Percentiles rank a stretch among this genome's conserved stretches.
Evolutionary conservation across 1,284 basidiomycete genomes (phyloP).

Genomic region (Leccinum pallidistipes): DNA sequence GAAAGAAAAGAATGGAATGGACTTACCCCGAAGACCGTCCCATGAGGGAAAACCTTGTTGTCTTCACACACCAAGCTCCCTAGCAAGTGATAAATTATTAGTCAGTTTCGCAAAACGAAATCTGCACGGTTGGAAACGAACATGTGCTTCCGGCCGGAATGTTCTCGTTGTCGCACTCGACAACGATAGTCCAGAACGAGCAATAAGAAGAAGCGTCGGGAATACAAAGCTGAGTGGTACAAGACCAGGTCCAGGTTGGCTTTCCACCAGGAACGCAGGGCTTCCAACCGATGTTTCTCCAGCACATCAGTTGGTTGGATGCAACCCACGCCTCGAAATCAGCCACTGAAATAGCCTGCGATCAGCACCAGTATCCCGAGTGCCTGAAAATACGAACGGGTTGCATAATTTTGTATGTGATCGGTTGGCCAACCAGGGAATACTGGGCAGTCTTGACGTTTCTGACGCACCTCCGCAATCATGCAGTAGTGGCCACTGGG

Average conservation of each 20-base stretch:
- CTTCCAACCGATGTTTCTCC: conserved; percentile 11
- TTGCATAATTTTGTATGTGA: conserved; percentile 1
- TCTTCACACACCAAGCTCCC: conserved; percentile 10
- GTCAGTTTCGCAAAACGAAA: background rate
- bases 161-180: conserved; percentile 8
- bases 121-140: background rate
- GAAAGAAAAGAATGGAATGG: background rate
- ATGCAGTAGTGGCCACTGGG: conserved; percentile 8
- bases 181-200: conserved; percentile 11
- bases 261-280: background rate
- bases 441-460: conserved; percentile 1
- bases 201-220: background rate
- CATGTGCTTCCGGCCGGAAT: conserved; percentile 7
- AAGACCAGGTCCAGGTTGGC: conserved; percentile 4
- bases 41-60: conserved; percentile 7
- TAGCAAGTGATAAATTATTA: background rate
- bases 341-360: background rate
- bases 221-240: conserved; percentile 3
- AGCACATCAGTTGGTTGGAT: background rate
- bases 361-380: background rate
- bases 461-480: conserved; percentile 16
- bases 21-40: conserved; percentile 8
- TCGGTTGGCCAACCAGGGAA: conserved; percentile 13
- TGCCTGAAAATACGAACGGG: conserved; percentile 1
- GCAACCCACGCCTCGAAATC: conserved; percentile 8